phyloP scores from a whole-genome alignment of 2,329 filamentous ascomycete species.

The Stemphylium lycopersici region DNA sequence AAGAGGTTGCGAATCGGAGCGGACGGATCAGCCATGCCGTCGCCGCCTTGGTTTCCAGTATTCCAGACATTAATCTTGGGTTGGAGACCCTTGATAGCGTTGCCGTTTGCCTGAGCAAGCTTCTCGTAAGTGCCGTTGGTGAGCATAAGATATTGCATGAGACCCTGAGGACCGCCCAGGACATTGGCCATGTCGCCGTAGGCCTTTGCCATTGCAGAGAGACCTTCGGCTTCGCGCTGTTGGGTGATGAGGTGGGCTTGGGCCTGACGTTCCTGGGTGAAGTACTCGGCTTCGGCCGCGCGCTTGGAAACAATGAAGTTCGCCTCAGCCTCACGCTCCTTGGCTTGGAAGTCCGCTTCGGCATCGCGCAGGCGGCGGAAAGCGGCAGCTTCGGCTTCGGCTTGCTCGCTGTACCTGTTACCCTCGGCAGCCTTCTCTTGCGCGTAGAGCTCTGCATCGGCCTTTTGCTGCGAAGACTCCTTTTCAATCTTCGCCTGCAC shows the following conservation, averaged over 20 bases:
- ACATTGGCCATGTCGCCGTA: slow-evolving; percentile 74
- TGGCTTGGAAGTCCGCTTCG: slow-evolving; percentile 52
- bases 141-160: slow-evolving; percentile 88
- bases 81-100: slow-evolving; percentile 75
- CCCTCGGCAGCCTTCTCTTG: slow-evolving; percentile 59
- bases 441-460: slow-evolving; percentile 62
- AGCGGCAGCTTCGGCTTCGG: slow-evolving; percentile 61
- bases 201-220: slow-evolving; percentile 78
- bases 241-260: slow-evolving; percentile 66
- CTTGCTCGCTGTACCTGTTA: slow-evolving; percentile 65
- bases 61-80: slow-evolving; percentile 94
- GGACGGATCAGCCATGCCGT: slow-evolving; percentile 58
- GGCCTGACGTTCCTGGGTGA: slow-evolving; percentile 58
- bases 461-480: slow-evolving; percentile 71
- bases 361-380: slow-evolving; percentile 50
- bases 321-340: slow-evolving; percentile 55
- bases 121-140: slow-evolving; percentile 79
- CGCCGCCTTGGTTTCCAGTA: slow-evolving; percentile 64
- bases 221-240: slow-evolving; percentile 77
- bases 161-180: slow-evolving; percentile 76
- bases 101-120: slow-evolving; percentile 78
- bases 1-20: slow-evolving; percentile 79
- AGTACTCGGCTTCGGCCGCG: slow-evolving; percentile 49
- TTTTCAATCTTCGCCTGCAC: slow-evolving; percentile 75
- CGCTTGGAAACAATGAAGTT: slow-evolving; percentile 56